Base-by-base conservation (phyloP, 2,329 filamentous ascomycete genomes). In the Pseudogymnoascus destructans region DNA sequence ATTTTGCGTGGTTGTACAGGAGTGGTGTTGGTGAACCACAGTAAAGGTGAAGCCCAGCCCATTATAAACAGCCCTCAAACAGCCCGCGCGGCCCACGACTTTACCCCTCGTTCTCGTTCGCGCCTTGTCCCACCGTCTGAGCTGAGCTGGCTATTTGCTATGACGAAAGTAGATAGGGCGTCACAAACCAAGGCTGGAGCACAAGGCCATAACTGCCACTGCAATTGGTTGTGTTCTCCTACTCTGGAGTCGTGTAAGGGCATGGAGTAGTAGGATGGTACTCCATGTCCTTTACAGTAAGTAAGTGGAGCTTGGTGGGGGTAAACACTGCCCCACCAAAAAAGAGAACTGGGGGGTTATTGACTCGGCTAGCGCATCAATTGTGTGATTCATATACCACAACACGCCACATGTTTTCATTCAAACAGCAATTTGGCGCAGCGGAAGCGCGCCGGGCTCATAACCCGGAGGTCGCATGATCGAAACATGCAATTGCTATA, bases 381-480 rank as follows among this genome's bases (percentile, higher is more conserved):
- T 27, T 15, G 23, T 27, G 42, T 49, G 42, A 49, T 25, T 49
- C 42, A 49, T 30, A 49, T 49, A 10, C 23, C 23, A 15, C 5
- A 27, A 49, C 42, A 17, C 1, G 23, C 23, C 42, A 49, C 23
- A 27, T 17, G 23, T 49, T 49, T 15, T 17, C 42, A 49, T 17
- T 55, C 30, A 49, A 36, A 42, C 54, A 60, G 59, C 59, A 57
- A 59, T 59, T 49, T 60, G 59, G 59, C 59, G 59, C 59, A 61
- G 57, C 40, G 59, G 59, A 61, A 61, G 59, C 59, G 59, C 59
- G 59, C 59, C 57, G 58, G 59, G 59, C 59, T 61, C 59, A 61
- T 61, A 61, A 61, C 59, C 59, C 58, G 49, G 59, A 61, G 59
- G 59, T 61, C 57, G 32, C 57, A 33, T 23, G 59, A 59, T 61